These are phyloP conservation scores for Massariosphaeria phaeospora DNA, from an alignment of 495 filamentous ascomycete genomes.

Conservation along the genomic window DNA sequence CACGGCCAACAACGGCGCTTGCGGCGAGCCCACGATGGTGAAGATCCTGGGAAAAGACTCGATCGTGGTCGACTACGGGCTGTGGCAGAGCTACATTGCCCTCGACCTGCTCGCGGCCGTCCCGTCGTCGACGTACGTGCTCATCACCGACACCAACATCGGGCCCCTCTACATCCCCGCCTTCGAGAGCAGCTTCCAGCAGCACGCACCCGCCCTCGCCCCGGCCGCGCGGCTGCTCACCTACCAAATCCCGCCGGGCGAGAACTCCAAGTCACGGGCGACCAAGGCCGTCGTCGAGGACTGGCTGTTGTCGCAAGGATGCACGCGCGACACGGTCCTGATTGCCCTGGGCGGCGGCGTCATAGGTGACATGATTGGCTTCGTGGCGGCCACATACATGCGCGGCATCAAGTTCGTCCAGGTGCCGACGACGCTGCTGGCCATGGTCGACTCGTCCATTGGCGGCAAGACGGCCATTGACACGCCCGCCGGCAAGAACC, in stretches of 20 bases:
- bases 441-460: constrained; percentile 98
- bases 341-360: constrained; percentile 96
- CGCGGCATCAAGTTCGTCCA: constrained; percentile 93
- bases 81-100: constrained; percentile 78
- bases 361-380: constrained; percentile 96
- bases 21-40: constrained; percentile 41
- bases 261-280: constrained; percentile 84
- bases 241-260: constrained; percentile 83
- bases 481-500: constrained; percentile 92
- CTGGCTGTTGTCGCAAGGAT: constrained; percentile 90
- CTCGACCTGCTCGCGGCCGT: constrained; percentile 74
- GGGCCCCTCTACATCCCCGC: constrained; percentile 68
- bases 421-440: constrained; percentile 87
- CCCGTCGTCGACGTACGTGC: constrained; percentile 83
- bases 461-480: constrained; percentile 98
- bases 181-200: constrained; percentile 69
- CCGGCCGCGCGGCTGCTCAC: constrained; percentile 67
- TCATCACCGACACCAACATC: constrained; percentile 95
- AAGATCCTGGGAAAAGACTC: constrained; percentile 63
- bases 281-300: constrained; percentile 95
- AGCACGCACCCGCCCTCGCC: constrained; percentile 45
- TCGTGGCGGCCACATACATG: constrained; percentile 97
- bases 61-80: constrained; percentile 86
- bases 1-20: constrained; percentile 26
- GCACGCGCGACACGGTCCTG: constrained; percentile 89